Evolutionary conservation across 331 rosid species (phyloP).

Genomic region (Phaseolus coccineus): DNA sequence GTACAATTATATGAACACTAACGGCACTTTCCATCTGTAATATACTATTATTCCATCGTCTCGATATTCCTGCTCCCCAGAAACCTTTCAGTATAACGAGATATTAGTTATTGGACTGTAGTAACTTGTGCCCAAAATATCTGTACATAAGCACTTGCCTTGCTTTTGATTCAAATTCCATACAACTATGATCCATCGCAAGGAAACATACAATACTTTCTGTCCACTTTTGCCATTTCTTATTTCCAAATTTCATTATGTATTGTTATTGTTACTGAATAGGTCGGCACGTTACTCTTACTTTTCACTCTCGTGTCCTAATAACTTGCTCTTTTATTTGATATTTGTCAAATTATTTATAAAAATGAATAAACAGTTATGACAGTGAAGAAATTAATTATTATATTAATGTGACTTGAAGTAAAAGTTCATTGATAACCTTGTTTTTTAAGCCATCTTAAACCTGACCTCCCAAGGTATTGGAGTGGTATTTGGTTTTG

Average conservation of each 20-base stretch:
- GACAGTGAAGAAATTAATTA: too few species aligned
- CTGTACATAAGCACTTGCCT: conserved; percentile 19
- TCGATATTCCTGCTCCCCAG: conserved; percentile 27
- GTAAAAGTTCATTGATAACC: too few species aligned
- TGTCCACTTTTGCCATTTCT: conserved; percentile 22
- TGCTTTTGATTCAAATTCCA: conserved; percentile 32
- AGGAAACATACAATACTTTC: conserved; percentile 30
- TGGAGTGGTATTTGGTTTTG: too few species aligned
- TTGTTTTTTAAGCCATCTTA: too few species aligned
- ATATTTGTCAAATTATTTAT: too few species aligned
- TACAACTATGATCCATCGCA: conserved; percentile 30
- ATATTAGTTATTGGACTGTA: conserved; percentile 42
- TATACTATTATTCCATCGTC: conserved; percentile 52
- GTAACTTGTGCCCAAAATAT: conserved; percentile 35
- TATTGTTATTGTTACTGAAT: too few species aligned
- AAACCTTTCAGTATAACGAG: conserved; percentile 41
- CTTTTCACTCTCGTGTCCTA: too few species aligned
- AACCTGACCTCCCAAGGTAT: too few species aligned
- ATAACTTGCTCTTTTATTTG: too few species aligned
- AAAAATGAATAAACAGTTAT: too few species aligned
- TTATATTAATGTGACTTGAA: too few species aligned
- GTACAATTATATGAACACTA: conserved; percentile 35
- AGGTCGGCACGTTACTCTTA: too few species aligned
- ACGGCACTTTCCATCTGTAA: conserved; percentile 60
- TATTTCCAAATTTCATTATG: conserved; percentile 25